Evolutionary conservation across 257 asterid genomes (phyloP).

Genomic region (Coffea canephora): DNA sequence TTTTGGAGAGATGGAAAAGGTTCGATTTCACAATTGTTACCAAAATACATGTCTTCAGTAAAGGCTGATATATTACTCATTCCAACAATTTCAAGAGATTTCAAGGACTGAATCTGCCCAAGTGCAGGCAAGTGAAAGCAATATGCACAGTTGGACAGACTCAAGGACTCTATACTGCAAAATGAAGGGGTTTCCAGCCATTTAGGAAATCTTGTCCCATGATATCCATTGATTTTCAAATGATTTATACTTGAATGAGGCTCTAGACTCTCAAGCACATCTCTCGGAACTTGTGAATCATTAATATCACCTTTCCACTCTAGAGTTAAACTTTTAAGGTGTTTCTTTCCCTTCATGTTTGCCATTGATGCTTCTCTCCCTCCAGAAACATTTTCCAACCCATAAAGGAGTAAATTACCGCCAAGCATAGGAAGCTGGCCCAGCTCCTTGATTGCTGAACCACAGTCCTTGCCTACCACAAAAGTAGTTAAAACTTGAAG

Average conservation of each 20-base stretch:
- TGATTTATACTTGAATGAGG: slow-evolving; percentile 36
- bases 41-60: slow-evolving; percentile 34
- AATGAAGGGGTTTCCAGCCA: slow-evolving; percentile 38
- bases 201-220: slow-evolving; percentile 36
- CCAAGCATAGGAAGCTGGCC: slow-evolving; percentile 4
- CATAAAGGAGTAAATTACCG: background rate
- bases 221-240: slow-evolving; percentile 26
- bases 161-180: slow-evolving; percentile 28
- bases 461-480: background rate
- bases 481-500: background rate
- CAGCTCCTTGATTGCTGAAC: slow-evolving; percentile 11
- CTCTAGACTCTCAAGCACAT: slow-evolving; percentile 35
- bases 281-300: slow-evolving; percentile 5
- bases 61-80: slow-evolving; percentile 28
- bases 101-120: slow-evolving; percentile 33
- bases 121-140: slow-evolving; percentile 34
- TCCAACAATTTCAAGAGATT: slow-evolving; percentile 28
- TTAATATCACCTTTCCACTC: background rate
- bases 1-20: slow-evolving; percentile 34
- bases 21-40: slow-evolving; percentile 25
- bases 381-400: slow-evolving; percentile 10
- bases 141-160: slow-evolving; percentile 31
- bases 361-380: slow-evolving; percentile 5
- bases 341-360: slow-evolving; percentile 8
- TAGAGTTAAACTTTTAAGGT: slow-evolving; percentile 5